Evolutionary conservation across 2,329 filamentous ascomycete species (phyloP).

Genomic region (Endoconidiophora polonica): DNA sequence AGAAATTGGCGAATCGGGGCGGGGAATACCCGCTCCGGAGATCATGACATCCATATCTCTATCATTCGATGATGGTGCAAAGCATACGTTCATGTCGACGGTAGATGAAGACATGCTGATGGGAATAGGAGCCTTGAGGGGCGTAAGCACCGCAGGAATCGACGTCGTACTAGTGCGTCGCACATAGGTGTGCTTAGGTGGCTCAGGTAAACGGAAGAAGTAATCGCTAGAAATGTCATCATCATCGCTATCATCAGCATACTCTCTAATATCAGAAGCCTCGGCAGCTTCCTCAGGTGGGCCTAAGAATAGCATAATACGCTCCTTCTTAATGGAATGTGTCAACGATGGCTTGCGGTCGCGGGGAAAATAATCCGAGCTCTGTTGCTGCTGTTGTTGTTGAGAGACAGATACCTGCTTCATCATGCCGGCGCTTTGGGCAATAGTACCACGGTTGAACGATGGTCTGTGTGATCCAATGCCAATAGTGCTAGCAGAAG

Average conservation of each 20-base stretch:
- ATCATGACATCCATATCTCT: constrained; percentile 2
- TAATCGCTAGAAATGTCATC: constrained; percentile 15
- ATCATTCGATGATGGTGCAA: constrained; percentile 1
- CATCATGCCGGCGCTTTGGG: neutral
- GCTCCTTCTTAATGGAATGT: constrained; percentile 9
- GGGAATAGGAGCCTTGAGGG: constrained; percentile 15
- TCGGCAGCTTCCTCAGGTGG: constrained; percentile 8
- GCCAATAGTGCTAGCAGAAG: constrained; percentile 8
- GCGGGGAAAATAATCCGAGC: neutral
- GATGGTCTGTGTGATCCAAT: constrained; percentile 8
- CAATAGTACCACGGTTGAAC: constrained; percentile 1
- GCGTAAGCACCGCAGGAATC: constrained; percentile 1
- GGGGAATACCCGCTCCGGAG: constrained; percentile 17
- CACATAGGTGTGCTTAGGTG: constrained; percentile 8
- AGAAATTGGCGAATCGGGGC: constrained; percentile 23
- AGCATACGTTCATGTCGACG: constrained; percentile 3
- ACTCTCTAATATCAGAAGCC: constrained; percentile 5
- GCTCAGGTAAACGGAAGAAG: constrained; percentile 13
- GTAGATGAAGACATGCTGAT: neutral
- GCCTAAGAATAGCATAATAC: constrained; percentile 11
- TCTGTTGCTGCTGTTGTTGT: constrained; percentile 9
- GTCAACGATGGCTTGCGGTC: constrained; percentile 8
- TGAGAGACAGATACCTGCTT: constrained; percentile 9
- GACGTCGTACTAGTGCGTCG: neutral
- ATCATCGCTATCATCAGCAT: constrained; percentile 15